Evolutionary conservation across 495 filamentous ascomycete genomes (phyloP).

Genomic region (Penicillium canescens): DNA sequence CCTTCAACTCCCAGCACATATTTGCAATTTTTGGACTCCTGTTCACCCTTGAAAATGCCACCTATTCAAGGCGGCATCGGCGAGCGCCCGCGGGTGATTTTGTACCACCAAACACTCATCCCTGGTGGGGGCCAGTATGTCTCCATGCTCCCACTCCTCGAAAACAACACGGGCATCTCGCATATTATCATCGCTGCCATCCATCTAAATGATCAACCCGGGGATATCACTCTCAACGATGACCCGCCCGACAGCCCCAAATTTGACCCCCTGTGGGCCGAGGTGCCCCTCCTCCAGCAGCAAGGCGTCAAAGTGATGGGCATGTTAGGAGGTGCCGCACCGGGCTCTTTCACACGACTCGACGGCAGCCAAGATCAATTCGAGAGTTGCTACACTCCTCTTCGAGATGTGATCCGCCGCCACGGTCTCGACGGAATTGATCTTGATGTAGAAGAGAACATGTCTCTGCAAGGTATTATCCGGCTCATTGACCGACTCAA

Average conservation of each 20-base stretch:
- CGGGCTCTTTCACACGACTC: slow-evolving; percentile 66
- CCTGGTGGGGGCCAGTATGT: slow-evolving; percentile 56
- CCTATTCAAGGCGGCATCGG: slow-evolving; percentile 26
- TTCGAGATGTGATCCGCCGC: slow-evolving; percentile 58
- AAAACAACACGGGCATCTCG: slow-evolving; percentile 58
- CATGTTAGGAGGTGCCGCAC: slow-evolving; percentile 81
- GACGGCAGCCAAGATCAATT: slow-evolving; percentile 59
- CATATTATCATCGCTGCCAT: slow-evolving; percentile 80
- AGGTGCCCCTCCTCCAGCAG: slow-evolving; percentile 63
- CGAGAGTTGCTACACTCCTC: slow-evolving; percentile 64
- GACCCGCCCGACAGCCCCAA: slow-evolving; percentile 59
- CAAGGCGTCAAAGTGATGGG: slow-evolving; percentile 71
- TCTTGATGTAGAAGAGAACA: slow-evolving; percentile 79
- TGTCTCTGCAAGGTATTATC: slow-evolving; percentile 68
- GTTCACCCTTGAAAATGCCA: slow-evolving; percentile 25
- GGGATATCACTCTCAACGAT: slow-evolving; percentile 72
- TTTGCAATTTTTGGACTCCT: not conserved
- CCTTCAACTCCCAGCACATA: not conserved
- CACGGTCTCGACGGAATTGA: slow-evolving; percentile 71
- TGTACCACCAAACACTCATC: slow-evolving; percentile 73
- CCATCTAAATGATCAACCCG: slow-evolving; percentile 67
- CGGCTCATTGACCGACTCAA: slow-evolving; percentile 72
- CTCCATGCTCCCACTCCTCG: slow-evolving; percentile 69
- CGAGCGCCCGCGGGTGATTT: slow-evolving; percentile 52
- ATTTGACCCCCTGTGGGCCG: slow-evolving; percentile 65